Percentiles rank a stretch among this genome's conserved stretches.
phyloP scores from a whole-genome alignment of 2,329 filamentous ascomycete species.

The Hirsutella minnesotensis region DNA sequence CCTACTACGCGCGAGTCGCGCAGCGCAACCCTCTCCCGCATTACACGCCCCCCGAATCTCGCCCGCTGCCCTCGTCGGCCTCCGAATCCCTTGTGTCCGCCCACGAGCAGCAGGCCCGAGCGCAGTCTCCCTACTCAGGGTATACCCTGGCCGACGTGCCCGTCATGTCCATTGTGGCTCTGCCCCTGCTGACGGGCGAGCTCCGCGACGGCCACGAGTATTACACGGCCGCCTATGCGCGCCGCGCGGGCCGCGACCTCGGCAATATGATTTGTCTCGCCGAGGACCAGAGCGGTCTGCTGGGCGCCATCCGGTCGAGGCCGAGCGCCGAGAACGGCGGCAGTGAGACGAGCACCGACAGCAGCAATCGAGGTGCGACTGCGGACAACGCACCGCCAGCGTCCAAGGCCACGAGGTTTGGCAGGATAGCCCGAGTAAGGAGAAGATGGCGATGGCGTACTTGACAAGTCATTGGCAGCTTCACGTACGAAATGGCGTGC shows the following conservation, averaged over 20 bases:
- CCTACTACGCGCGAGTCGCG: neutral
- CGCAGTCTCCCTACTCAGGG: slow-evolving; percentile 15
- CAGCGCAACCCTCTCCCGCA: neutral
- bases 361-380: neutral
- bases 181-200: slow-evolving; percentile 18
- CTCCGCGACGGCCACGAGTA: slow-evolving; percentile 19
- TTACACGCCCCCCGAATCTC: neutral
- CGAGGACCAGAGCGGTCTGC: slow-evolving; percentile 3
- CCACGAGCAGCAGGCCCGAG: slow-evolving; percentile 5
- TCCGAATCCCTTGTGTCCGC: slow-evolving; percentile 3
- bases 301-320: slow-evolving; percentile 3
- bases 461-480: too few relatives aligned
- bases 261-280: slow-evolving; percentile 7
- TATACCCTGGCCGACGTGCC: slow-evolving; percentile 19
- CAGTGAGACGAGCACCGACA: neutral
- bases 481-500: too few relatives aligned
- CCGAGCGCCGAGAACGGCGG: neutral
- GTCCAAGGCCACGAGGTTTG: slow-evolving; percentile 1
- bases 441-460: neutral
- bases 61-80: slow-evolving; percentile 2
- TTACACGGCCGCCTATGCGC: slow-evolving; percentile 17
- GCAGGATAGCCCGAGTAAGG: slow-evolving; percentile 1
- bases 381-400: neutral
- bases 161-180: slow-evolving; percentile 17
- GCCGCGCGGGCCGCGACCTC: slow-evolving; percentile 16